Evolutionary conservation across 805 yeast genomes (phyloP).

Genomic region (Candida multigemmis): DNA sequence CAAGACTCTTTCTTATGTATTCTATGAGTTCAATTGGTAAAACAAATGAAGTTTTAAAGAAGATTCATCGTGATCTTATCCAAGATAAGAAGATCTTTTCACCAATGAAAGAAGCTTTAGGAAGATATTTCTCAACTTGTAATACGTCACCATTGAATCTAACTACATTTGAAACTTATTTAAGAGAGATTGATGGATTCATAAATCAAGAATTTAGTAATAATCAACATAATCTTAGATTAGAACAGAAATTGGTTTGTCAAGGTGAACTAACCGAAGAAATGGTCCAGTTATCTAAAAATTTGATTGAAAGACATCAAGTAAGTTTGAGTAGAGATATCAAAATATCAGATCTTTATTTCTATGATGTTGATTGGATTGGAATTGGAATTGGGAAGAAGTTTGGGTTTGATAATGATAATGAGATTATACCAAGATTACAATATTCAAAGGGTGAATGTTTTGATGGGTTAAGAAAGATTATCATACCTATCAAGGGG

Average conservation of each 20-base stretch:
- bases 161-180: constrained; percentile 48
- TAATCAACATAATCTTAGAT: constrained; percentile 18
- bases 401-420: constrained; percentile 3
- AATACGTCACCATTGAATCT: constrained; percentile 47
- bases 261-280: constrained; percentile 49
- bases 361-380: constrained; percentile 63
- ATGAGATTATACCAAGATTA: constrained; percentile 11
- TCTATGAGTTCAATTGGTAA: constrained; percentile 60
- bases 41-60: constrained; percentile 47
- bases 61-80: constrained; percentile 42
- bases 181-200: constrained; percentile 45
- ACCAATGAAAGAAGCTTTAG: constrained; percentile 47
- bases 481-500: constrained; percentile 12
- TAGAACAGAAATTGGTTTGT: constrained; percentile 56
- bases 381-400: constrained; percentile 18
- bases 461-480: constrained; percentile 30
- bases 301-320: constrained; percentile 40
- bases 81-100: constrained; percentile 31
- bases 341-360: constrained; percentile 46
- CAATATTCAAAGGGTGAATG: constrained; percentile 12
- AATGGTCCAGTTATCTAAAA: constrained; percentile 27
- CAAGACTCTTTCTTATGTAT: constrained; percentile 57
- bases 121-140: constrained; percentile 38
- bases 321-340: constrained; percentile 33
- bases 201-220: constrained; percentile 19